A percentile compares a stretch with the other conserved stretches of the same genome.
These are phyloP conservation scores for Diplocarpon mali DNA, from an alignment of 2,329 filamentous ascomycete genomes.

Conservation along the genomic window DNA sequence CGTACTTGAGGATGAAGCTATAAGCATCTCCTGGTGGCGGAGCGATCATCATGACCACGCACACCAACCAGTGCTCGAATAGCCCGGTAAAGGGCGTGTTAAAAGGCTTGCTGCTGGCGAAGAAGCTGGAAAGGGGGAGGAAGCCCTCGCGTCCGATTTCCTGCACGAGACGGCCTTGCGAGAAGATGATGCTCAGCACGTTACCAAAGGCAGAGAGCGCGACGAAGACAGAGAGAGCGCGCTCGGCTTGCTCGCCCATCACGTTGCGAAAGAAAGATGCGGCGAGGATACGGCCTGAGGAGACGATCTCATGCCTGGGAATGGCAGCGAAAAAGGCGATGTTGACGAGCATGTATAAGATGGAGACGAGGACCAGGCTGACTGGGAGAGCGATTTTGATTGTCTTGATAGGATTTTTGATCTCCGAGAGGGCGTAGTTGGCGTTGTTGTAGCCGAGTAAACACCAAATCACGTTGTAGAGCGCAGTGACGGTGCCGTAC, in stretches of 20 bases:
- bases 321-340: constrained; percentile 55
- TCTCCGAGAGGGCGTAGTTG: constrained; percentile 56
- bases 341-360: constrained; percentile 57
- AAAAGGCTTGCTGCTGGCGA: constrained; percentile 53
- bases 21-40: constrained; percentile 58
- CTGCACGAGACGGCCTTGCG: constrained; percentile 54
- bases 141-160: constrained; percentile 56
- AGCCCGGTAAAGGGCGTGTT: constrained; percentile 50
- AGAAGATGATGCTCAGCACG: constrained; percentile 57
- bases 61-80: constrained; percentile 53
- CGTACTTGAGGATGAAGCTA: constrained; percentile 49
- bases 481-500: constrained; percentile 53
- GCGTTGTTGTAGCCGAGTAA: constrained; percentile 60
- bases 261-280: constrained; percentile 46
- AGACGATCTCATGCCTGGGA: constrained; percentile 40
- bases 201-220: constrained; percentile 59
- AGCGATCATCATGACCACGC: constrained; percentile 53
- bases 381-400: constrained; percentile 54
- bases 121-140: constrained; percentile 50
- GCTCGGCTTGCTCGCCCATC: constrained; percentile 42
- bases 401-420: constrained; percentile 52
- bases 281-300: constrained; percentile 40
- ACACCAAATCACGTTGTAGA: constrained; percentile 64
- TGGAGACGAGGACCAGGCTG: constrained; percentile 44
- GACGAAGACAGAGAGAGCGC: constrained; percentile 52